Evolutionary conservation across 495 filamentous ascomycete species (phyloP).

Genomic region (Arthonia radiata): DNA sequence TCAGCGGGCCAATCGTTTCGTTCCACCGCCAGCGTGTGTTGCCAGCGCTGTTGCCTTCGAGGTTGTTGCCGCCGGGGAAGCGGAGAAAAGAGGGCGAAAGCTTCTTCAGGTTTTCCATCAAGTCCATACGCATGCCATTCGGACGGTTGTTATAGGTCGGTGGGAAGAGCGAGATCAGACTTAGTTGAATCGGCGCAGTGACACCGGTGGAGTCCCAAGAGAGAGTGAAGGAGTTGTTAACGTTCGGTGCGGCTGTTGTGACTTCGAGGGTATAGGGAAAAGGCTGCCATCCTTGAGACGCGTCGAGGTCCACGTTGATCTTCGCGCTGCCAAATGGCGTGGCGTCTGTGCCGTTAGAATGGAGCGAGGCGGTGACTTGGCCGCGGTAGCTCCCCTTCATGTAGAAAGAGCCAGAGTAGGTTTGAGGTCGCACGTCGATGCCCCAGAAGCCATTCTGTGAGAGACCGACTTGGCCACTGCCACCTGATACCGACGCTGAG

Average conservation of each 20-base stretch:
- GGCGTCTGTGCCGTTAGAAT: too few relatives aligned
- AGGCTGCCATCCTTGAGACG: too few relatives aligned
- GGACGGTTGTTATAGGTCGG: constrained; percentile 35
- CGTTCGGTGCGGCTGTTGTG: constrained; percentile 29
- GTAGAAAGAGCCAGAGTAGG: constrained; percentile 32
- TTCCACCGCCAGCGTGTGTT: constrained; percentile 38
- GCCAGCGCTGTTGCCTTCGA: constrained; percentile 8
- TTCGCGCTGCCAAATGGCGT: too few relatives aligned
- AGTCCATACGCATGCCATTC: constrained; percentile 36
- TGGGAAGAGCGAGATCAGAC: constrained; percentile 39
- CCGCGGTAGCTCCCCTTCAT: constrained; percentile 20
- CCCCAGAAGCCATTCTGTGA: constrained; percentile 31
- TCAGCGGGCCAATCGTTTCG: constrained; percentile 36
- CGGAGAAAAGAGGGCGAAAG: constrained; percentile 32
- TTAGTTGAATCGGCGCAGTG: constrained; percentile 26
- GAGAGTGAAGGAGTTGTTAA: constrained; percentile 40
- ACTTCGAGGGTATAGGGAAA: too few relatives aligned
- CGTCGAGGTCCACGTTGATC: too few relatives aligned
- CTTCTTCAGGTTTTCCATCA: constrained; percentile 27
- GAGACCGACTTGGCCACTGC: constrained; percentile 5
- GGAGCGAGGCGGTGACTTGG: neutral
- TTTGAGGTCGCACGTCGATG: constrained; percentile 27
- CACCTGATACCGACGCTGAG: too few relatives aligned
- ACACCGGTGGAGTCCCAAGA: constrained; percentile 27
- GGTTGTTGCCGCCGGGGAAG: constrained; percentile 13